Percentiles rank a stretch among this genome's conserved stretches.
Conservation (phyloP, 352 stramenopile genomes). For the Globisporangium abappressorium region DNA sequence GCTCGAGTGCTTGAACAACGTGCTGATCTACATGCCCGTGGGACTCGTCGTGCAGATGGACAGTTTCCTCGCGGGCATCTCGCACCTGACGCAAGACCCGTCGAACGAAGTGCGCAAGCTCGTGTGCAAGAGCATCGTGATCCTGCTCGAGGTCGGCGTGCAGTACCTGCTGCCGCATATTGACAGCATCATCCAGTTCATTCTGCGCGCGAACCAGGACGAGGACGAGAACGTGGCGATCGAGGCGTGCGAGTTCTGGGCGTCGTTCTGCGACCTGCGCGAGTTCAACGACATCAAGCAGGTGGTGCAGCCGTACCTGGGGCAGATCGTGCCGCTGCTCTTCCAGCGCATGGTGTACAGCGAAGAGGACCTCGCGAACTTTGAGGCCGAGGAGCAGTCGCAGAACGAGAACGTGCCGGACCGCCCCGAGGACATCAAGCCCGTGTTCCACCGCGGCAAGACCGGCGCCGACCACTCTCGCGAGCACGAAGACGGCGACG, state of each 20-base stretch:
- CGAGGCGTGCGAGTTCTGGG: conserved; percentile 91
- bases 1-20: conserved; percentile 88
- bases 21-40: conserved; percentile 87
- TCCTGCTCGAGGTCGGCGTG: conserved; percentile 85
- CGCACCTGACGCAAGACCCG: conserved; percentile 80
- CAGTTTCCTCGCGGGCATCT: conserved; percentile 87
- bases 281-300: conserved; percentile 91
- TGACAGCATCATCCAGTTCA: conserved; percentile 91
- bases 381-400: conserved; percentile 89
- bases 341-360: conserved; percentile 96
- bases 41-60: conserved; percentile 90
- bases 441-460: conserved; percentile 74
- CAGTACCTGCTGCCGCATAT: conserved; percentile 89
- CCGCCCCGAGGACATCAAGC: conserved; percentile 89
- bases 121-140: conserved; percentile 91
- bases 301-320: conserved; percentile 80
- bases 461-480: conserved; percentile 30
- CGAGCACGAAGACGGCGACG: conserved; percentile 28
- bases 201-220: conserved; percentile 86
- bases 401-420: conserved; percentile 88
- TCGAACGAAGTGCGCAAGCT: conserved; percentile 79
- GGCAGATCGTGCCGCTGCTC: conserved; percentile 90
- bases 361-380: conserved; percentile 88
- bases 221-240: conserved; percentile 82
- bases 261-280: conserved; percentile 87